Percentiles rank a stretch among this genome's conserved stretches.
Evolutionary conservation across 2,329 filamentous ascomycete species (phyloP).

Genomic region (Colletotrichum paranaense): DNA sequence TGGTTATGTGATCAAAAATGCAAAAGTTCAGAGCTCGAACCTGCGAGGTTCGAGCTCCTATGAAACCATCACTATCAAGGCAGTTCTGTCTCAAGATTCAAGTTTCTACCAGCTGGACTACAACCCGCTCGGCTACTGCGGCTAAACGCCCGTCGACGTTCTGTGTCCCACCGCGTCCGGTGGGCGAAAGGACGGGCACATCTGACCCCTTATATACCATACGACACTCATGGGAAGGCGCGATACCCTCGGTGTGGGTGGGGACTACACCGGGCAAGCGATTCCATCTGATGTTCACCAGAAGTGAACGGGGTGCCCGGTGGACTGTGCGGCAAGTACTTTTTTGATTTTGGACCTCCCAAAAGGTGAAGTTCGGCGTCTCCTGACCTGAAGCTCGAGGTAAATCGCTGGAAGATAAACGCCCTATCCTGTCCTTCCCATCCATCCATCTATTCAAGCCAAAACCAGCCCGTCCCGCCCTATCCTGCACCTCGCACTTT

Average conservation of each 20-base stretch:
- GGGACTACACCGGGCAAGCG: not conserved
- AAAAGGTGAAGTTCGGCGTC: not conserved
- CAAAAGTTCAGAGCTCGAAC: not conserved
- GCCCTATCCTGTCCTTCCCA: not conserved
- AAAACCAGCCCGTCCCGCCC: too few relatives aligned
- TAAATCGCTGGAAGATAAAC: not conserved
- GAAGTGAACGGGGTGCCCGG: not conserved
- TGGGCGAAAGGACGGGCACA: not conserved
- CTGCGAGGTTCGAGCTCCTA: not conserved
- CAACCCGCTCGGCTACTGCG: not conserved
- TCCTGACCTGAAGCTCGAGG: not conserved
- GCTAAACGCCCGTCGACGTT: not conserved
- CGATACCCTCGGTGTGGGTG: not conserved
- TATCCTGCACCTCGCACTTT: not conserved
- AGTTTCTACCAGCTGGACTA: not conserved
- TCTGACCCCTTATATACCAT: not conserved
- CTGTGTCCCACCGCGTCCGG: not conserved
- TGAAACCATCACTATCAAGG: not conserved
- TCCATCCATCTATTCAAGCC: too few relatives aligned
- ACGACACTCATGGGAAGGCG: not conserved
- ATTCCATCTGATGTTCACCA: not conserved
- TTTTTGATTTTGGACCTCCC: not conserved
- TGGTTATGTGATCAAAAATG: not conserved
- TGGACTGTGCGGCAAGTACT: not conserved
- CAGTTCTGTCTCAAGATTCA: not conserved